These are phyloP conservation scores for Alisma plantagoaquatica DNA, from an alignment of 106 monocot species.

Conservation along the genomic window DNA sequence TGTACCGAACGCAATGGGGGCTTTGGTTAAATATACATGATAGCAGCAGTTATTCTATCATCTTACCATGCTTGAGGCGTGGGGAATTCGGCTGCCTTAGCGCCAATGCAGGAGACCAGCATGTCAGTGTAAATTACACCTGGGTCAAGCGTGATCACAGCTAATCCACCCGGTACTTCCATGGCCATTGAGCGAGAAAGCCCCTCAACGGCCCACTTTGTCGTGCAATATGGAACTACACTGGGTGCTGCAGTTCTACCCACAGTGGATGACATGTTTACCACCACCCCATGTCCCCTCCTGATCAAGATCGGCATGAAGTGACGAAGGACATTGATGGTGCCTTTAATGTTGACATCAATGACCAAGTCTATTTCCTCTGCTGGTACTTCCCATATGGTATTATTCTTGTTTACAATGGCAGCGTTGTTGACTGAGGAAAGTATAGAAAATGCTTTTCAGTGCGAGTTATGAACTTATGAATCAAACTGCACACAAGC, in stretches of 20 bases:
- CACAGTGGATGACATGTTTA: background rate
- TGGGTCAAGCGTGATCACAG: background rate
- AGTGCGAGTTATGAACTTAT: too few species aligned
- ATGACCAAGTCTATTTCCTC: background rate
- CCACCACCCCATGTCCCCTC: background rate
- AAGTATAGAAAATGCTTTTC: too few species aligned
- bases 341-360: background rate
- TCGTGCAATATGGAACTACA: background rate
- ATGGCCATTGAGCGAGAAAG: background rate
- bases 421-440: background rate
- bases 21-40: too few species aligned
- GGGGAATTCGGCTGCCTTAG: too few species aligned
- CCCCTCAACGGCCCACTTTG: background rate
- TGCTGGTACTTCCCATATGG: background rate
- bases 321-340: background rate
- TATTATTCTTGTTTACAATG: background rate
- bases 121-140: background rate
- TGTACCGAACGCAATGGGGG: too few species aligned
- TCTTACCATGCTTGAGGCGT: too few species aligned
- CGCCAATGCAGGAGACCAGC: background rate
- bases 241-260: background rate
- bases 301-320: background rate
- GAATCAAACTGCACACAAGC: too few species aligned
- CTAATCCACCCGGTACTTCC: background rate
- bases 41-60: too few species aligned